A percentile compares a stretch with the other conserved stretches of the same genome.
Conservation (phyloP, 176 grass and related monocot genomes). For the Calamus simplicifolius region DNA sequence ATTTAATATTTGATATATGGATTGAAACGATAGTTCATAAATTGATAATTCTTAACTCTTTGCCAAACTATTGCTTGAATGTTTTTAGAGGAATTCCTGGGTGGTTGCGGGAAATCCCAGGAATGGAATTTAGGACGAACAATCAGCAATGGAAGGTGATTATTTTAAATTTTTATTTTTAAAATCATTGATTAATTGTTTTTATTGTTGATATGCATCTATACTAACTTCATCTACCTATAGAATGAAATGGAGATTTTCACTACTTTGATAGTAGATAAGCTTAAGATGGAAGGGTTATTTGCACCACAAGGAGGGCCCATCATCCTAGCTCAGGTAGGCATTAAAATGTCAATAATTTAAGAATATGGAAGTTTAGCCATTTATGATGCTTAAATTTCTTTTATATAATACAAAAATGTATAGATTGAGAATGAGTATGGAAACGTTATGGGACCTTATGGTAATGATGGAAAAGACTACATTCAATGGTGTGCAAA, state of each 20-base stretch:
- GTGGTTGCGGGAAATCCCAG: constrained; percentile 41
- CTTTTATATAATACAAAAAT: background rate
- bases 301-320: constrained; percentile 75
- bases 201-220: background rate
- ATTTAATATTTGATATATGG: background rate
- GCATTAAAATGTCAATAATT: too few relatives aligned
- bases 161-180: background rate
- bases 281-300: constrained; percentile 50
- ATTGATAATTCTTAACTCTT: background rate
- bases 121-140: constrained; percentile 42
- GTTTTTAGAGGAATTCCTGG: constrained; percentile 38
- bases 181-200: background rate
- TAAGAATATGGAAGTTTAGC: too few relatives aligned
- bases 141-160: constrained; percentile 44
- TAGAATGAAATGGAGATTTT: constrained; percentile 48
- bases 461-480: constrained; percentile 29
- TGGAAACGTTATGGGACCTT: constrained; percentile 33
- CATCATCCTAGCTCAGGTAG: constrained; percentile 70
- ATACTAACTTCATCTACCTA: too few relatives aligned
- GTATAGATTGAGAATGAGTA: constrained; percentile 81
- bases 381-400: too few relatives aligned
- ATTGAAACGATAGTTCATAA: background rate
- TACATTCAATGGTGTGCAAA: constrained; percentile 77
- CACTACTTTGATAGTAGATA: constrained; percentile 36
- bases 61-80: background rate